Base-by-base conservation (phyloP, 2,329 filamentous ascomycete species). In the Aspergillus chevalieri region DNA sequence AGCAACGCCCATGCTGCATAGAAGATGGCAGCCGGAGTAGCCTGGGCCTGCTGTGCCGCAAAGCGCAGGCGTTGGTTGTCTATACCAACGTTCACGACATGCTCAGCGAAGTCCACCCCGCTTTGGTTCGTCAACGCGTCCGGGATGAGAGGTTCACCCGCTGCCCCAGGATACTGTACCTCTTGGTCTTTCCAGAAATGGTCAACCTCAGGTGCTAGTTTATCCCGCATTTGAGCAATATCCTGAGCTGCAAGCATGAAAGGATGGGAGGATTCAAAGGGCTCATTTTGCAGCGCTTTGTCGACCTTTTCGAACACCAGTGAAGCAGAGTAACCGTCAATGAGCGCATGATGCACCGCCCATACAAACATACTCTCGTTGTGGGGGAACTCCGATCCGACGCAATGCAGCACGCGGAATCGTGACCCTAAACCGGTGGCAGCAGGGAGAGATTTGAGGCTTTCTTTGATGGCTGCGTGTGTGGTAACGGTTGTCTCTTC, bases 1-100 rank as follows among this genome's bases (percentile, higher is more conserved):
- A 57, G 47, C 2, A 74, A 30, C 0, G 60, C 67, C 72, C 72
- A 75, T 1, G 68, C 71, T 3, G 65, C 65, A 43, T 65, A 56
- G 28, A 64, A 63, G 15, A 49, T 38, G 15, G 44, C 45, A 12
- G 38, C 47, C 42, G 47, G 36, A 44, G 49, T 39, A 9, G 48
- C 46, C 33, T 41, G 46, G 30, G 28, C 21, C 24, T 46, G 28
- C 10, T 41, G 38, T 19, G 38, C 15, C 10, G 17, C 17, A 8
- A 19, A 19, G 10, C n/a, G 17, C 3, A 41, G 38, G 17, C 38
- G 17, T 41, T 41, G 15, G 10, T 12, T 17, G 12, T 41, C 19
- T 19, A 41, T 12, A 21, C 10, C 9, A 41, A 21, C 19, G 5
- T 19, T 19, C 17, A 14, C 3, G 17, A 21, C 17, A 19, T 41